Conservation (phyloP, 129 eudicot species). For the Chrysanthemum lavandulifolium region DNA sequence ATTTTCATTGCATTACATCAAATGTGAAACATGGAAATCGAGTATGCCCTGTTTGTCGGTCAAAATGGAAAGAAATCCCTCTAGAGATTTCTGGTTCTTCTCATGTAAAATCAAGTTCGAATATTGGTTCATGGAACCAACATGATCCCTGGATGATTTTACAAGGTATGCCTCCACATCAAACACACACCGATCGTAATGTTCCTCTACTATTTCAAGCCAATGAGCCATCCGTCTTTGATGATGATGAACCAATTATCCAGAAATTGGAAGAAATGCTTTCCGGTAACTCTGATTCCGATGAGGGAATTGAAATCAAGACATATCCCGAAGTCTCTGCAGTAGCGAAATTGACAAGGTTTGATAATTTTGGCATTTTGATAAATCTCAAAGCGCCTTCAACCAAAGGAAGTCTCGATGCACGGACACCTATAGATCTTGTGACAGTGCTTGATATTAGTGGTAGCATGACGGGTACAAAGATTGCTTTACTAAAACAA, state of each 20-base stretch:
- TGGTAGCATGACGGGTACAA: constrained; percentile 97
- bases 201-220: constrained; percentile 43
- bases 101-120: constrained; percentile 38
- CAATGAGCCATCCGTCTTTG: constrained; percentile 60
- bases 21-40: constrained; percentile 89
- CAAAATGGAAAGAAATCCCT: constrained; percentile 91
- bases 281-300: constrained; percentile 21
- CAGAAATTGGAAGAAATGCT: constrained; percentile 25
- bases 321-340: constrained; percentile 73
- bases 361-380: constrained; percentile 51
- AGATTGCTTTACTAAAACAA: constrained; percentile 78
- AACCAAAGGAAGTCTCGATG: constrained; percentile 25
- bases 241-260: constrained; percentile 61
- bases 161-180: constrained; percentile 46
- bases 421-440: constrained; percentile 79
- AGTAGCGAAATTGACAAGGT: constrained; percentile 44
- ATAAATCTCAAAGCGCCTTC: constrained; percentile 75
- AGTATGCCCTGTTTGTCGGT: constrained; percentile 84
- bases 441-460: constrained; percentile 87
- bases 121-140: constrained; percentile 46
- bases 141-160: constrained; percentile 46
- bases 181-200: constrained; percentile 23
- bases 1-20: constrained; percentile 85
- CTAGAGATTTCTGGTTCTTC: constrained; percentile 52
- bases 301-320: constrained; percentile 47